Base-by-base conservation (phyloP, 768 basidiomycete species). In the Strobilomyces confusus region DNA sequence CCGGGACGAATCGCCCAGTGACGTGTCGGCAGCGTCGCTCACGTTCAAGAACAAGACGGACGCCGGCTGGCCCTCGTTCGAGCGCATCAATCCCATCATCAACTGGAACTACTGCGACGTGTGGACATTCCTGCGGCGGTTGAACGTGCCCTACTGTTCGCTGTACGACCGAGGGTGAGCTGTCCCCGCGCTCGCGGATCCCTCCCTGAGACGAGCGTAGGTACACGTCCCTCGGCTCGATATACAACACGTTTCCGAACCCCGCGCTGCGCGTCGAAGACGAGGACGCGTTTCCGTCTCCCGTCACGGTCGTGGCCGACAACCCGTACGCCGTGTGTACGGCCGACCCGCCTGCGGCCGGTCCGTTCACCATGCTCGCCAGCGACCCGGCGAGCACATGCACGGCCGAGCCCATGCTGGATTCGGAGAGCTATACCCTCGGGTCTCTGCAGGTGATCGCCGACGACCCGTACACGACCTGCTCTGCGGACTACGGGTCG, bases 211-310 rank as follows among this genome's bases (percentile, higher is more conserved):
- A 30, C 41, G 20, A 20, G 37, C 7, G 44, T 58, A 95, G 94
- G n/a, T 99, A 95, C 70, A 99, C 97, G 3, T 98, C 95, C 5
- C 82, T 99, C 19, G 95, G 97, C 17, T 97, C 95, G 12, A 93
- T 89, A 9, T 91, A 83, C 72, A 97, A 98, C 72, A 98, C 97
- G 0, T 87, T 86, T 66, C 93, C 86, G 0, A 98, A 98, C 63
- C 95, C 95, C 2, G 85, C 90, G 1, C 81, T 98, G 4, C 74
- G 67, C 42, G 51, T 73, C 29, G 50, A 48, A n/a, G 53, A 59
- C 14, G 53, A 56, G 38, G 63, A 53, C 14, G 15, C 53, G 44
- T 55, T 62, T 44, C 63, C 57, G 26, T 34, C 60, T 54, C 58
- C 62, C 32, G 51, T 65, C 38, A 58, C 61, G 4, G 40, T 67